phyloP scores from a whole-genome alignment of 2,329 filamentous ascomycete species.

The Ceratocystiopsis sp. region DNA sequence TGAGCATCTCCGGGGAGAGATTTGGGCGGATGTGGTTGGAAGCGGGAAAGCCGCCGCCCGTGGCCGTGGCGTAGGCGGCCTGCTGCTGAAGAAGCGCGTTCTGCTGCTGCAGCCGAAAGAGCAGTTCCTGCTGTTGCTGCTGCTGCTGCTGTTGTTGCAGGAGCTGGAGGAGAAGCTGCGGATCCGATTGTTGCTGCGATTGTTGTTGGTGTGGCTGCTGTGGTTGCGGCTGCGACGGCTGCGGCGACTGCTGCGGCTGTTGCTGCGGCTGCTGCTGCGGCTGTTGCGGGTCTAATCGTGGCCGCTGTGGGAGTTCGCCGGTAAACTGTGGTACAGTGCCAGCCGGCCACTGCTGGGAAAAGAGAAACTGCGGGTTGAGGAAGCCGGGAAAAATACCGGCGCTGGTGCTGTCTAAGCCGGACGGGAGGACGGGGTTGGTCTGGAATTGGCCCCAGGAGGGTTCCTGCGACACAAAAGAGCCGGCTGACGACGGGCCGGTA shows the following conservation, averaged over 20 bases:
- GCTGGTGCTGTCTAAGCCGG: conserved; percentile 19
- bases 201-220: conserved; percentile 1
- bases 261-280: conserved; percentile 9
- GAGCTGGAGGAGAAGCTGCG: neutral
- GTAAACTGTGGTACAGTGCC: conserved; percentile 11
- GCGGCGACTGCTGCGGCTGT: conserved; percentile 9
- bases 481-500: conserved; percentile 1
- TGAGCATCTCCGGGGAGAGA: conserved; percentile 18
- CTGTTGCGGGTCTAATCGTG: conserved; percentile 10
- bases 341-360: conserved; percentile 16
- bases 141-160: conserved; percentile 10
- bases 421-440: conserved; percentile 26
- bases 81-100: conserved; percentile 3
- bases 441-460: no score
- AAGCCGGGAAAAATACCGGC: conserved; percentile 17
- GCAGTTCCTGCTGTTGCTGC: conserved; percentile 11
- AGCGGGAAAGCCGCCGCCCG: conserved; percentile 8
- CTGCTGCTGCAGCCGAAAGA: conserved; percentile 19
- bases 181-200: neutral
- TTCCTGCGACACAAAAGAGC: neutral
- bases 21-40: conserved; percentile 15
- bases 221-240: conserved; percentile 3
- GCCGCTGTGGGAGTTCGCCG: conserved; percentile 19
- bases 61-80: neutral
- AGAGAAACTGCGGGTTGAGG: conserved; percentile 9